phyloP scores from a whole-genome alignment of 257 asterid species.

The Nicotiana undulata region DNA sequence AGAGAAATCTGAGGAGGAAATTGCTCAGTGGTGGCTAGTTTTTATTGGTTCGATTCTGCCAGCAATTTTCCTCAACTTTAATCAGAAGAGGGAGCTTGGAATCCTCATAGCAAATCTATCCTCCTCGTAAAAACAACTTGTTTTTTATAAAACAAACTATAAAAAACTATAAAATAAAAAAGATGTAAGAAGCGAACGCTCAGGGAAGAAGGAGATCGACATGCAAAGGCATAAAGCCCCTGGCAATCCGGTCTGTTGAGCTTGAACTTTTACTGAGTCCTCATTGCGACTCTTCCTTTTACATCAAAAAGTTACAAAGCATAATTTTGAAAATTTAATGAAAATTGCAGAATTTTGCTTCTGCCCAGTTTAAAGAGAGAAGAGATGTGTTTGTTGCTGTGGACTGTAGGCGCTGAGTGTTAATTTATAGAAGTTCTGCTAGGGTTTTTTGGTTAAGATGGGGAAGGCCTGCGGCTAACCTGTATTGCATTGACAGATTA shows the following conservation, averaged over 20 bases:
- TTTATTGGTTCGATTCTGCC: slow-evolving; percentile 13
- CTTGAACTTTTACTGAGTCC: slow-evolving; percentile 17
- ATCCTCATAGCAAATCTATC: not conserved
- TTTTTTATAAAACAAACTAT: not conserved
- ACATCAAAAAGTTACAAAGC: not conserved
- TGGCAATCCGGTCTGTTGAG: slow-evolving; percentile 25
- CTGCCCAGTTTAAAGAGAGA: not conserved
- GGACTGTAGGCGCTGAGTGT: not conserved
- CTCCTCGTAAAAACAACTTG: not conserved
- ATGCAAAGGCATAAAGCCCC: slow-evolving; percentile 14
- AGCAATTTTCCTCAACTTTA: slow-evolving; percentile 4
- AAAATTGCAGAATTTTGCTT: not conserved
- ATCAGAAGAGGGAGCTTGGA: slow-evolving; percentile 12
- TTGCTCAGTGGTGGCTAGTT: slow-evolving; percentile 13
- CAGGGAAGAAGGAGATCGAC: slow-evolving; percentile 4
- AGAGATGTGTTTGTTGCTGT: not conserved
- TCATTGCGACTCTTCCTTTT: not conserved
- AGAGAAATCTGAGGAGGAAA: not conserved
- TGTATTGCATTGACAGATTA: not conserved
- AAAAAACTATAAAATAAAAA: not conserved
- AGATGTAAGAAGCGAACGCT: not conserved
- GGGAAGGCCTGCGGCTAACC: not conserved
- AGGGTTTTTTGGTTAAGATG: not conserved
- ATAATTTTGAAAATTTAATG: not conserved
- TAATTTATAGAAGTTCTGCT: not conserved